Percentiles rank a stretch among this genome's conserved stretches.
Evolutionary conservation across 768 basidiomycete genomes (phyloP).

Genomic region (Hortiboletus campestris): DNA sequence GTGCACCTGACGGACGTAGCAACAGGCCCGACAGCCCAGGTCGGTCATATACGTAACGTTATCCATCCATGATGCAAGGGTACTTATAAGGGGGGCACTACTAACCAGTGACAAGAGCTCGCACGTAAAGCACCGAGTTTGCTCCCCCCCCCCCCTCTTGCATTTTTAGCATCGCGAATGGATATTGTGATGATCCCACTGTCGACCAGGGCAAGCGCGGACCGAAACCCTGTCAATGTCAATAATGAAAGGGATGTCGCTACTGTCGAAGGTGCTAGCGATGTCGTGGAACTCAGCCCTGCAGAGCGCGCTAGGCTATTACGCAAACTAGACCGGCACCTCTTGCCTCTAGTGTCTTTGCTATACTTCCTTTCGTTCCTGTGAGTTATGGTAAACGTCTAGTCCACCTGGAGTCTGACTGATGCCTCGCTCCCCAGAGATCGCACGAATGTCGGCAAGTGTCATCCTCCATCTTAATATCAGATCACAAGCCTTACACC

Average conservation of each 20-base stretch:
- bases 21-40: too few species aligned
- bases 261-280: not conserved
- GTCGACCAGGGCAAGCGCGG: conserved; percentile 9
- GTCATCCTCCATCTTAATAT: not conserved
- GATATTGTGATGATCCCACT: conserved; percentile 18
- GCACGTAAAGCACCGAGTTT: not conserved
- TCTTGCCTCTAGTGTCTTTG: conserved; percentile 44
- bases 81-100: too few species aligned
- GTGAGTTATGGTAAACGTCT: conserved; percentile 28
- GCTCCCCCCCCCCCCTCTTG: not conserved
- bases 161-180: not conserved
- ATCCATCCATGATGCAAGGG: not conserved
- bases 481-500: not conserved
- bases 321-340: conserved; percentile 44
- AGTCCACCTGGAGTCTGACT: not conserved
- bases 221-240: conserved; percentile 1
- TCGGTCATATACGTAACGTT: not conserved
- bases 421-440: conserved; percentile 28
- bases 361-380: conserved; percentile 47
- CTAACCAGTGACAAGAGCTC: not conserved
- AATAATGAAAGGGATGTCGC: conserved; percentile 12
- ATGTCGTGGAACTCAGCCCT: conserved; percentile 8
- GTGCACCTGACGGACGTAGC: not conserved
- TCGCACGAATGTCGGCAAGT: conserved; percentile 44
- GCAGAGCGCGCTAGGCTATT: conserved; percentile 30